Base-by-base conservation (phyloP, 2,329 filamentous ascomycete species). In the Talaromyces sp. region DNA sequence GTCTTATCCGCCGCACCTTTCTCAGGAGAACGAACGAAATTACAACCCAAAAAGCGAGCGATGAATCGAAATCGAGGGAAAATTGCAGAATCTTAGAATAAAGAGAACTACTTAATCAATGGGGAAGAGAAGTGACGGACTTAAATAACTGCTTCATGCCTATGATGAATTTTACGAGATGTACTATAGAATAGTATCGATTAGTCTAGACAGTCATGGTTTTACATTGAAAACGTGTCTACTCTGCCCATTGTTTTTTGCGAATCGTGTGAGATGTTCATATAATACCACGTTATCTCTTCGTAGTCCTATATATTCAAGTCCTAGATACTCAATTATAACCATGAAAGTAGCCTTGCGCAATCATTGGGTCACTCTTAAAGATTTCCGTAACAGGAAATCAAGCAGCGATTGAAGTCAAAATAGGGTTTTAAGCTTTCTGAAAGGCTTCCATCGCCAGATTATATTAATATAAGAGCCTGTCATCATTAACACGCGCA, bases 351-450 rank as follows among this genome's bases (percentile, higher is more conserved):
- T 6, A 28, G 28, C 9, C 25, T 21, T 52, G 18, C 25, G 5
- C 8, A 54, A 14, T 16, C 7, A 61, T 56, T 14, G 37, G 18
- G 23, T 55, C 37, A 48, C 52, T 18, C 28, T 16, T 25, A 46
- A 8, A 42, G 8, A 62, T 25, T 54, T 7, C 48, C 50, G 7
- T 3, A 57, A 77, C 73, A 78, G 75, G 73, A 75, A 76, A 77
- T 76, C 74, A 78, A 35, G 23, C 4, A 48, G 21, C 16, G 11
- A 16, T 76, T 78, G 73, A 74, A 71, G 69, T 71, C 75, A 76
- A 74, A 77, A 75, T 75, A 75, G 76, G 74, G 73, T 78, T 74
- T 74, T 71, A 68, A 57, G 61, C 42, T 67, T 63, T 46, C 57
- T 39, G 31, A 35, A 52, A 31, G n/a, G 7, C 48, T 21, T 56